Evolutionary conservation across 495 filamentous ascomycete species (phyloP).

Genomic region (Cercophora scortea): DNA sequence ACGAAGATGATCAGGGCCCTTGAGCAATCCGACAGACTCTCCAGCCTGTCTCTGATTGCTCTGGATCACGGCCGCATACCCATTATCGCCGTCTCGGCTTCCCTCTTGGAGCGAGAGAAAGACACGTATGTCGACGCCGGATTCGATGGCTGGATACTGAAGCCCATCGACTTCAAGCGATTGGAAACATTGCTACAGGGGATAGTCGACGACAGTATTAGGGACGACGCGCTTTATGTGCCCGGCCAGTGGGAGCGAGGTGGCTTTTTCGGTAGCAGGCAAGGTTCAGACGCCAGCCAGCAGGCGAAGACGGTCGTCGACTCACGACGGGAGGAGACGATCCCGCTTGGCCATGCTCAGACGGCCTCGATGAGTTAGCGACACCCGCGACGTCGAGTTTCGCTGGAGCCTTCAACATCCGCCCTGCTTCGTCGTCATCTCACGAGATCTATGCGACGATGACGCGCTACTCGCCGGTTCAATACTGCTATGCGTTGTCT

Average conservation of each 20-base stretch:
- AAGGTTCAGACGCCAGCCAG: not conserved
- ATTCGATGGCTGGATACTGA: conserved; percentile 86
- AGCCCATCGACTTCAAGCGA: conserved; percentile 66
- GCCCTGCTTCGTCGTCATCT: not conserved
- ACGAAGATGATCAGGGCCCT: conserved; percentile 73
- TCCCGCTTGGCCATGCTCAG: not conserved
- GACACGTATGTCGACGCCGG: conserved; percentile 69
- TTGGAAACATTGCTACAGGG: conserved; percentile 54
- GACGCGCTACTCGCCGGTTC: too few relatives aligned
- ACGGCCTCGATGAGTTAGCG: not conserved
- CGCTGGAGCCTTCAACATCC: too few relatives aligned
- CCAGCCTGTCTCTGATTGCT: conserved; percentile 40
- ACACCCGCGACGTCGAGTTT: not conserved
- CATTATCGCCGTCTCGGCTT: conserved; percentile 87
- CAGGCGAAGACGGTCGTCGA: not conserved
- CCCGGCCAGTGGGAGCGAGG: conserved; percentile 65
- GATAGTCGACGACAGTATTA: conserved; percentile 40
- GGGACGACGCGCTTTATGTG: conserved; percentile 45
- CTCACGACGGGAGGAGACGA: not conserved
- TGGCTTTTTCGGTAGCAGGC: conserved; percentile 51
- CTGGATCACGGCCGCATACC: conserved; percentile 53
- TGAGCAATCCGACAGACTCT: conserved; percentile 42
- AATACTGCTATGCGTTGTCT: too few relatives aligned
- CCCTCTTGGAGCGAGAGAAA: conserved; percentile 62
- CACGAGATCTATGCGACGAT: not conserved